Conservation (phyloP, 164 flowering plant species). For the Vitis cinerea region DNA sequence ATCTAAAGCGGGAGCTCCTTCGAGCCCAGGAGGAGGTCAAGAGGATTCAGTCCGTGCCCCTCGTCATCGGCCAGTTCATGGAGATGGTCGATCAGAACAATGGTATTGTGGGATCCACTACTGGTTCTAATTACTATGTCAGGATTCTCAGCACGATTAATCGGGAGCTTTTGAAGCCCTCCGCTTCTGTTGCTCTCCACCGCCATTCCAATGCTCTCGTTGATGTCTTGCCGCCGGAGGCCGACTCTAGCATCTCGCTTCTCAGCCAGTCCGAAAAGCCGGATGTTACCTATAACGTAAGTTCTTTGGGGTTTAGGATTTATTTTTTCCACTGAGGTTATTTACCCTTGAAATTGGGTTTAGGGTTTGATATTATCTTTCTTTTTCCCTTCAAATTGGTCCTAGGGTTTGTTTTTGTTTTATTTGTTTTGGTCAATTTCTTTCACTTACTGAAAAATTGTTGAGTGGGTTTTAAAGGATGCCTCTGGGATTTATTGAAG, state of each 20-base stretch:
- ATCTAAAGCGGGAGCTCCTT: conserved; percentile 80
- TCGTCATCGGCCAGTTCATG: conserved; percentile 97
- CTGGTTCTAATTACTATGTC: conserved; percentile 82
- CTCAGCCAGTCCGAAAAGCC: conserved; percentile 97
- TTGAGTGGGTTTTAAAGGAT: too few species aligned
- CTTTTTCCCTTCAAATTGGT: not conserved
- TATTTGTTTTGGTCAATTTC: too few species aligned
- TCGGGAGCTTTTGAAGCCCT: conserved; percentile 84
- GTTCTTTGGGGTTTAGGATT: conserved; percentile 19
- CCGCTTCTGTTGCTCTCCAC: conserved; percentile 88
- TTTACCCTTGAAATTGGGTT: not conserved
- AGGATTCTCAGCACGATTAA: conserved; percentile 73
- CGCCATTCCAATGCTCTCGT: conserved; percentile 93
- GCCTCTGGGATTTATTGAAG: too few species aligned
- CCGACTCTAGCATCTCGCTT: conserved; percentile 89
- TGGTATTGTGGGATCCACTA: conserved; percentile 92
- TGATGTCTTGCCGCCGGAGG: conserved; percentile 94
- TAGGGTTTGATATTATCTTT: conserved; percentile 11
- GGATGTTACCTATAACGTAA: conserved; percentile 80
- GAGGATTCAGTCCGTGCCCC: conserved; percentile 94
- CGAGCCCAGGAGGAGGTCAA: conserved; percentile 96
- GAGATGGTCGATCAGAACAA: conserved; percentile 94
- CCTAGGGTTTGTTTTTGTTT: not conserved
- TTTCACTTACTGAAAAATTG: too few species aligned
- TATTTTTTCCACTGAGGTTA: conserved; percentile 3